phyloP scores from a whole-genome alignment of 148 eudicot genomes.

The Oxyria digyna region DNA sequence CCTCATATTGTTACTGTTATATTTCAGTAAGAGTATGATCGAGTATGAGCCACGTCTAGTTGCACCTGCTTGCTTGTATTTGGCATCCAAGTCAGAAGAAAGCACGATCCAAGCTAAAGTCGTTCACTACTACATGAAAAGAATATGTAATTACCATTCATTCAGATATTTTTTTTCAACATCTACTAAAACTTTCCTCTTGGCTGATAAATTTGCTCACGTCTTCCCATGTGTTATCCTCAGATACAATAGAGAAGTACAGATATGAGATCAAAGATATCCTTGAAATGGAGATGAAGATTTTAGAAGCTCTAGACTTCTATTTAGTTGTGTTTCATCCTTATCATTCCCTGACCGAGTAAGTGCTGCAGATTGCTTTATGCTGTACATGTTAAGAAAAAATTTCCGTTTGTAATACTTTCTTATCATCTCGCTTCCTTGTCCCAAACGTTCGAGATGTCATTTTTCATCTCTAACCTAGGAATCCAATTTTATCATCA shows the following conservation, averaged over 20 bases:
- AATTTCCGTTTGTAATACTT: background rate
- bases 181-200: background rate
- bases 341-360: slow-evolving; percentile 76
- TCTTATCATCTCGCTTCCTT: background rate
- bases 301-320: slow-evolving; percentile 88
- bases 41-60: slow-evolving; percentile 91
- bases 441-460: background rate
- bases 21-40: slow-evolving; percentile 59
- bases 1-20: background rate
- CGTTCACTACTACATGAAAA: slow-evolving; percentile 79
- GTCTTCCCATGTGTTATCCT: slow-evolving; percentile 11
- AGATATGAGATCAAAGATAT: slow-evolving; percentile 89
- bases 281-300: slow-evolving; percentile 99
- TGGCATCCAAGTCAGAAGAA: slow-evolving; percentile 98
- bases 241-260: slow-evolving; percentile 75
- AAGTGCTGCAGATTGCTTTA: slow-evolving; percentile 18
- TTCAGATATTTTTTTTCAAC: background rate
- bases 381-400: background rate
- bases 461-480: background rate
- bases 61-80: slow-evolving; percentile 86
- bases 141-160: slow-evolving; percentile 40
- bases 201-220: slow-evolving; percentile 10
- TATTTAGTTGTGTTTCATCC: slow-evolving; percentile 93
- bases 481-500: background rate
- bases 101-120: slow-evolving; percentile 96